Percentiles rank a stretch among this genome's conserved stretches.
Evolutionary conservation across 1,284 basidiomycete species (phyloP).

Genomic region (Ganoderma lucidum): DNA sequence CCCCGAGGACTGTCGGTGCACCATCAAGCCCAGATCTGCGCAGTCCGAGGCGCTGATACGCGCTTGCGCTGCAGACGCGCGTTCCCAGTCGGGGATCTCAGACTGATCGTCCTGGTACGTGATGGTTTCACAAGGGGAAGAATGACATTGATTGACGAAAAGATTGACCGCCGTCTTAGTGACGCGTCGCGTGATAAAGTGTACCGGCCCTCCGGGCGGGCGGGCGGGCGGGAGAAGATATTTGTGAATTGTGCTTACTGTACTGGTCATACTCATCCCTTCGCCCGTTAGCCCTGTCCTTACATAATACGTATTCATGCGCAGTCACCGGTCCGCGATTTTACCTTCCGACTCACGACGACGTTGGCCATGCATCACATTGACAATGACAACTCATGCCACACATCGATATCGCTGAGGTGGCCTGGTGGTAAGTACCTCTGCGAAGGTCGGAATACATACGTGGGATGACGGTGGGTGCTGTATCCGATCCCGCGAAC

Average conservation of each 20-base stretch:
- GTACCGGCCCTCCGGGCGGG: neutral
- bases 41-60: slow-evolving; percentile 3
- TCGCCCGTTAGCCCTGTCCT: too few species aligned
- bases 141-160: neutral
- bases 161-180: neutral
- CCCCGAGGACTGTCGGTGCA: slow-evolving; percentile 15
- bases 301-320: neutral
- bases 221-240: neutral
- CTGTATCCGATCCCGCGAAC: too few species aligned
- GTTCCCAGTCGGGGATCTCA: neutral
- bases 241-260: neutral
- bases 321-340: neutral
- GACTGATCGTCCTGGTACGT: neutral
- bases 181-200: neutral
- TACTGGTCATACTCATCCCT: too few species aligned
- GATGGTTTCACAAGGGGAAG: neutral
- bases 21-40: slow-evolving; percentile 11
- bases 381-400: too few species aligned
- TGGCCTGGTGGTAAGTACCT: too few species aligned
- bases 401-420: too few species aligned
- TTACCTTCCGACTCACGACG: too few species aligned
- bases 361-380: too few species aligned
- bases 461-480: too few species aligned
- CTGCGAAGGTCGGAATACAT: too few species aligned
- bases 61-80: neutral